Evolutionary conservation across 208 protist species (phyloP), one percentile per base, ranked within the genome.

Genomic region (Acanthamoeba castellanii): DNA sequence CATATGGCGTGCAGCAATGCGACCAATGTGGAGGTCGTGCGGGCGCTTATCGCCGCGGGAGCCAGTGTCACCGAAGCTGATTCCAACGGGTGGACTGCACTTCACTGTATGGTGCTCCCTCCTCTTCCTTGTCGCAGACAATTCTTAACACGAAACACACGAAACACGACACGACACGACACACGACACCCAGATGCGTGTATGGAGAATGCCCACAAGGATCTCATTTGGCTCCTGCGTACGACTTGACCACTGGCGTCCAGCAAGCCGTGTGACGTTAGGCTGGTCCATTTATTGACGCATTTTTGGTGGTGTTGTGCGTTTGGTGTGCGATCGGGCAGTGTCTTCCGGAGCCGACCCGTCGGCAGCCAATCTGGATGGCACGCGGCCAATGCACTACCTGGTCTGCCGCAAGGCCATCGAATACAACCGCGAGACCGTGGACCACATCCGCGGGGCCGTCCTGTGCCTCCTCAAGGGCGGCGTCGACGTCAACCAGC

Each of bases 301-400:
- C 22, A 9, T 70, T 11, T 70, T 2, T 70, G 37, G 64, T 74
- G 66, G 5, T 74, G 66, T 20, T 66, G 9, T 66, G 59, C 4
- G 22, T 66, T 66, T 66, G 22, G 45, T n/a, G 4, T 82, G 34
- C 74, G 34, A 52, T 30, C 22, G 30, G 81, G 14, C 52, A 64
- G 89, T 94, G 42, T 82, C 45, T 6, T 52, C 47, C 27, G 89
- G 89, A 11, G 89, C 89, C n/a, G 68, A 94, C 27, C 30, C 52
- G 22, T 76, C 68, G 30, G 68, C 59, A 0, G 45, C 89, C 47
- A 81, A 94, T 59, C 30, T 55, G 32, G 89, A 94, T 37, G 89
- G 68, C 25, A 81, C 47, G 32, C 61, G 66, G n/a, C 89, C 89
- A 1, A 42, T 94, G n/a, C 89, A 94, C n/a, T 94, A 94, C 47